phyloP scores from a whole-genome alignment of 805 yeast species.

The Pichia thaimueangensis region DNA sequence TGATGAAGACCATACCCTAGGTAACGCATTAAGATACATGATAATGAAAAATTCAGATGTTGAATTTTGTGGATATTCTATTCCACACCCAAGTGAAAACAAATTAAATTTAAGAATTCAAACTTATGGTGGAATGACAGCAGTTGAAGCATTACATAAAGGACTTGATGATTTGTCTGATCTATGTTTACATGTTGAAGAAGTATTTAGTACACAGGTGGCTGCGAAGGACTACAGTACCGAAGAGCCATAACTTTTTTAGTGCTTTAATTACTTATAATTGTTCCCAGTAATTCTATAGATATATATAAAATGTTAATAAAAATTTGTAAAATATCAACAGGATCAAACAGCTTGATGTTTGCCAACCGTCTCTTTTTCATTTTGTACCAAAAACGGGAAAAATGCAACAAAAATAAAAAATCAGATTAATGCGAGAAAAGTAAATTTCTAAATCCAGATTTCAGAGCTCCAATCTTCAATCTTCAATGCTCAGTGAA shows the following conservation, averaged over 20 bases:
- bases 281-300: too few species aligned
- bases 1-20: conserved; percentile 95
- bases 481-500: too few species aligned
- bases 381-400: too few species aligned
- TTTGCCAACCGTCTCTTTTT: too few species aligned
- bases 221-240: conserved; percentile 47
- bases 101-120: conserved; percentile 87
- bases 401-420: too few species aligned
- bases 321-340: too few species aligned
- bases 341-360: too few species aligned
- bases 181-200: conserved; percentile 78
- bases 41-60: conserved; percentile 98
- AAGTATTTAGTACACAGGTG: conserved; percentile 52
- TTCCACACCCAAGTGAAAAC: conserved; percentile 95
- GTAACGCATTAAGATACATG: conserved; percentile 87
- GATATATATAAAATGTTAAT: too few species aligned
- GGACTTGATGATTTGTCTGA: conserved; percentile 83
- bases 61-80: conserved; percentile 96
- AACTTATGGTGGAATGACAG: conserved; percentile 80
- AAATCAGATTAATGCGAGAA: too few species aligned
- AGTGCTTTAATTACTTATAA: too few species aligned
- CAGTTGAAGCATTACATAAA: conserved; percentile 86
- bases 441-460: too few species aligned
- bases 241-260: conserved; percentile 40
- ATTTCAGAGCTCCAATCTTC: too few species aligned